Conservation (phyloP, 1,139 yeast genomes). For the Candida sanyaensis region DNA sequence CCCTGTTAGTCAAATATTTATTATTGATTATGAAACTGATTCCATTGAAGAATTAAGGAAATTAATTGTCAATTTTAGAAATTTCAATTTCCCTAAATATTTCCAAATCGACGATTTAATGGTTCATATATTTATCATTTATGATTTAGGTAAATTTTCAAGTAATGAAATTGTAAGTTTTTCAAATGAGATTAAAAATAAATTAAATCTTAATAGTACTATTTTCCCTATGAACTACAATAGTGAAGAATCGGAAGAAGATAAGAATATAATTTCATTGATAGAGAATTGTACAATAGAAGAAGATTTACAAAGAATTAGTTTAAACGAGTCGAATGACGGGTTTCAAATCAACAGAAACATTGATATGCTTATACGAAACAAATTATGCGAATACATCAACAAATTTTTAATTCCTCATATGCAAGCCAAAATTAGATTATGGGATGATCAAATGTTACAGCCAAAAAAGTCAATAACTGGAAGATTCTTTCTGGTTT, state of each 20-base stretch:
- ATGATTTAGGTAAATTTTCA: constrained; percentile 24
- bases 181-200: constrained; percentile 30
- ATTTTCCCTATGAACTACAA: constrained; percentile 25
- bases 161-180: constrained; percentile 30
- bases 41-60: constrained; percentile 48
- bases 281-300: constrained; percentile 52
- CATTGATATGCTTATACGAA: constrained; percentile 42
- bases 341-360: constrained; percentile 31
- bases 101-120: constrained; percentile 60
- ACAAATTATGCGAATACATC: constrained; percentile 54
- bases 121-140: constrained; percentile 46
- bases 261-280: constrained; percentile 21
- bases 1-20: constrained; percentile 78
- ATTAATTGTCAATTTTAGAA: constrained; percentile 45
- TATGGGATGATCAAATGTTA: constrained; percentile 78
- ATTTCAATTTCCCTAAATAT: constrained; percentile 53
- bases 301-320: constrained; percentile 49
- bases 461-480: constrained; percentile 73
- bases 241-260: constrained; percentile 10
- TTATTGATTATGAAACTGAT: constrained; percentile 52
- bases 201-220: constrained; percentile 30
- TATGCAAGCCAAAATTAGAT: constrained; percentile 70
- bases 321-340: constrained; percentile 24
- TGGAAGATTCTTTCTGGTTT: constrained; percentile 70
- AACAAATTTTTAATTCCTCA: constrained; percentile 66